Evolutionary conservation across 176 grass and related monocot genomes (phyloP), one percentile per base, ranked within the genome.

Genomic region (Avena sativa): DNA sequence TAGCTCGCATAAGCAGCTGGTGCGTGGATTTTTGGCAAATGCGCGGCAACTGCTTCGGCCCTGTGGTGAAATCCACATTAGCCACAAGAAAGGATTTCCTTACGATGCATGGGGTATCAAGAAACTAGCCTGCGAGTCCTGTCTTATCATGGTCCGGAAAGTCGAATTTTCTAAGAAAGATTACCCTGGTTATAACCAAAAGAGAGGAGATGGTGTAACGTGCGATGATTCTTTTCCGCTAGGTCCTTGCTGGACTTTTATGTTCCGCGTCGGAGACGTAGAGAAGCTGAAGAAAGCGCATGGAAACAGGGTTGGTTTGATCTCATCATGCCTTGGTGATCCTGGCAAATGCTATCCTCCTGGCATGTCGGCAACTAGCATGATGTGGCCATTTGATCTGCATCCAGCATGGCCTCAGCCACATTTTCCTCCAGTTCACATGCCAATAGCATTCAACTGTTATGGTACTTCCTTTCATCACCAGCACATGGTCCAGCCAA

Each of bases 31-130:
- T 94, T 88, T 94, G 3, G 9, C 20, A 26, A 92, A 86, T 51
- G 81, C 93, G 23, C 32, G 67, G 17, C 66, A 64, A 71, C 81
- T 94, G 30, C 71, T 94, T 56, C 65, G 17, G 44, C 73, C 78
- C 23, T 68, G 52, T 64, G 93, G 93, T 21, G 90, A 94, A 92
- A 84, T 92, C 58, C 93, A 94, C 70, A n/a, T 92, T 16, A 92
- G 85, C 68, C 93, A 92, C 81, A 92, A 94, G 78, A 86, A 1
- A 46, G 80, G 71, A 69, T 9, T 0, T 4, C 66, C 90, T 2
- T 92, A 87, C 2, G 38, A 70, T 17, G 79, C 43, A 21, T 92
- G 93, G 93, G 56, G 86, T 84, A 68, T 94, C 11, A 26, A 79
- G 63, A 19, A 74, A 19, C 83, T 95, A 38, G 90, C 88, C 5